A percentile compares a stretch with the other conserved stretches of the same genome.
phyloP scores from a whole-genome alignment of 371 early-diverging fungal species.

The Phascolomyces articulosus region DNA sequence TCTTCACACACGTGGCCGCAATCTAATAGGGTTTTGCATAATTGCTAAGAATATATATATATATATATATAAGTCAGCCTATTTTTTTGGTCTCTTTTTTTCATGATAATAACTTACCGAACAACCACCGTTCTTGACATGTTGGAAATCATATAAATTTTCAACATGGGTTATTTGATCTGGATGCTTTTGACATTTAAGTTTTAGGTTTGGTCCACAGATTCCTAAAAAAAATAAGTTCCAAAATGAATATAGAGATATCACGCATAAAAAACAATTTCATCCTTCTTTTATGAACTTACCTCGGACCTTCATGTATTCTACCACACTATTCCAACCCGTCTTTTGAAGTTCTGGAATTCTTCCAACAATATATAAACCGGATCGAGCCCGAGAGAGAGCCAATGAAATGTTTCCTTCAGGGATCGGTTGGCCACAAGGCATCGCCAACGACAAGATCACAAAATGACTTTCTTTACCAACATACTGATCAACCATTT shows the following conservation, averaged over 20 bases:
- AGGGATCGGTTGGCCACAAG: conserved; percentile 8
- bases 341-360: conserved; percentile 1
- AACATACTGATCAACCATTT: conserved; percentile 22
- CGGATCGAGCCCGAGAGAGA: conserved; percentile 40
- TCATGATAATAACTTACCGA: conserved; percentile 9
- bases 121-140: conserved; percentile 45
- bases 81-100: not conserved
- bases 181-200: conserved; percentile 21
- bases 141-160: conserved; percentile 27
- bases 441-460: conserved; percentile 33
- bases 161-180: conserved; percentile 11
- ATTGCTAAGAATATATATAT: not conserved
- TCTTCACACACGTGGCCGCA: conserved; percentile 48
- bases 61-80: not conserved
- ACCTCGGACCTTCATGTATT: conserved; percentile 29
- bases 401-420: conserved; percentile 26
- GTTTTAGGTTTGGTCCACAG: conserved; percentile 7
- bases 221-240: conserved; percentile 2
- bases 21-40: conserved; percentile 31
- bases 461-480: conserved; percentile 30
- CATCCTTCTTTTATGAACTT: not conserved
- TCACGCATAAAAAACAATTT: no score
- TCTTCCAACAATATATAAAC: conserved; percentile 43
- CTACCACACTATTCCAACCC: conserved; percentile 28
- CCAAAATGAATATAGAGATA: no score